Base-by-base conservation (phyloP, 1,139 yeast genomes). In the Suhomyces taliae region DNA sequence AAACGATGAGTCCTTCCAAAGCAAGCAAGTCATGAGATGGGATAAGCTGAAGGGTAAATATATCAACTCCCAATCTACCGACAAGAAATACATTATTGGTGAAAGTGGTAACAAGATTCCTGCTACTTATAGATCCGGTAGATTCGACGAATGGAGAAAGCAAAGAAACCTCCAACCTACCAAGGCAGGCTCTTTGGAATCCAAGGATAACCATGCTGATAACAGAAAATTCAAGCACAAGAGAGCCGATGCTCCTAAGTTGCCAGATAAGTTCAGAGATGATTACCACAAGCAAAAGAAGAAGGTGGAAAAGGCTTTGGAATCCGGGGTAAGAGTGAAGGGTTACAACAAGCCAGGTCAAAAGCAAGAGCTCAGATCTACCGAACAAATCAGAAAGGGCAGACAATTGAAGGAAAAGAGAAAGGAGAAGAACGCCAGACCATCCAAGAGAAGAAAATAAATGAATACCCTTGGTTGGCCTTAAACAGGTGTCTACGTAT, bases 31-130 rank as follows among this genome's bases (percentile, higher is more conserved):
- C 40, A 85, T 85, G 80, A 79, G 82, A 64, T 95, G 99, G 99
- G 98, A 93, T 70, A 87, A 82, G 67, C 90, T 90, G 79, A 87
- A 89, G 67, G 95, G 96, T 58, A 90, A 90, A 57, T 93, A 89
- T 66, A 79, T 91, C 62, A 90, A 90, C 62, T 77, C 89, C 15
- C 84, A 82, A 58, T 88, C 95, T 49, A 80, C 87, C 27, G 93
- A 88, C 60, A 82, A 85, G 65, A 91, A 89, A 69, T 93, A 78
- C 66, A 93, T 95, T 59, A 86, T 90, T 54, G 96, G 98, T 54
- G 99, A 95, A 65, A 85, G 90, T 65, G 99, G 99, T 8, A 91
- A 88, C 59, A 83, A 82, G 65, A 83, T 95, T 47, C 97, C 99
- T 5, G 99, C 99, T 1, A 79, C 95, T 19, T 90, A 85, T 69